Evolutionary conservation across 345 rosid species (phyloP).

Genomic region (Passiflora organensis): DNA sequence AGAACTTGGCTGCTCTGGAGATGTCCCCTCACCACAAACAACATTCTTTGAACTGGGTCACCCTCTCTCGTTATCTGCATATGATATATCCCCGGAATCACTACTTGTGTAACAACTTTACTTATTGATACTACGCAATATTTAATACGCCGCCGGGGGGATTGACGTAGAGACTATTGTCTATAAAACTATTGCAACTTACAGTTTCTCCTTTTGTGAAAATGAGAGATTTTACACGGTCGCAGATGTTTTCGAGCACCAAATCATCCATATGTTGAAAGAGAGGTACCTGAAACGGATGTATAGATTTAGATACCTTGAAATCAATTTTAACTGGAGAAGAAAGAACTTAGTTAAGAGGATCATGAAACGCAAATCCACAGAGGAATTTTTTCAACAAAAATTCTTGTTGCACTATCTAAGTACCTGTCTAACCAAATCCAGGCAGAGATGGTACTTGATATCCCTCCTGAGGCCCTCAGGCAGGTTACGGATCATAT

Average conservation of each 20-base stretch:
- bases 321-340: not conserved
- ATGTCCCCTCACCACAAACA: slow-evolving; percentile 94
- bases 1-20: slow-evolving; percentile 92
- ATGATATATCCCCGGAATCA: not conserved
- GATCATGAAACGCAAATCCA: too few species aligned
- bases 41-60: slow-evolving; percentile 90
- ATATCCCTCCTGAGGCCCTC: slow-evolving; percentile 95
- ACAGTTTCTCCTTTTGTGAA: slow-evolving; percentile 93
- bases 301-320: not conserved
- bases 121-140: too few species aligned
- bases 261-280: slow-evolving; percentile 96
- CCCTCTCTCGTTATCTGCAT: slow-evolving; percentile 83
- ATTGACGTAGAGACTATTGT: too few species aligned
- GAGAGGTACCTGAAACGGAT: slow-evolving; percentile 60
- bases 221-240: slow-evolving; percentile 85
- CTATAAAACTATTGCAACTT: slow-evolving; percentile 21
- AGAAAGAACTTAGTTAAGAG: too few species aligned
- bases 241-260: slow-evolving; percentile 90
- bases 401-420: not conserved
- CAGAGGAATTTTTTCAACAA: too few species aligned
- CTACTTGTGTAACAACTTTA: too few species aligned
- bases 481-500: slow-evolving; percentile 81
- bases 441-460: slow-evolving; percentile 90
- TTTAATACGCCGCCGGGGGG: too few species aligned
- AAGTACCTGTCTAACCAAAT: slow-evolving; percentile 94